These are phyloP conservation scores for Capillidium rhysosporum DNA, from an alignment of 371 early-diverging fungal species.

Conservation along the genomic window DNA sequence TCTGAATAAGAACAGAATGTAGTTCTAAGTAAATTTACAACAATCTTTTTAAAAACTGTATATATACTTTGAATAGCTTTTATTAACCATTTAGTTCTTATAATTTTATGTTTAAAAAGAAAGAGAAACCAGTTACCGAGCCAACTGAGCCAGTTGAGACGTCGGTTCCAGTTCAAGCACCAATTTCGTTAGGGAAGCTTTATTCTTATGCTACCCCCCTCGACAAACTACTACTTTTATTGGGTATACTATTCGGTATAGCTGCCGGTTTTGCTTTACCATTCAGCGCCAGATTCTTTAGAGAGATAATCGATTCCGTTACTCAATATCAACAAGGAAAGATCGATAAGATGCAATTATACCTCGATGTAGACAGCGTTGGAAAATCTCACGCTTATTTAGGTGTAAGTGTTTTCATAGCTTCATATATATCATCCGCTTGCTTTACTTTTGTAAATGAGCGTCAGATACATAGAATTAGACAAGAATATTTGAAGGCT, in stretches of 20 bases:
- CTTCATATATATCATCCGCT: constrained; percentile 17
- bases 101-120: too few species aligned
- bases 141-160: too few species aligned
- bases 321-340: neutral
- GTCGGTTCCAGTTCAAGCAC: too few species aligned
- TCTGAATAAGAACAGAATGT: too few species aligned
- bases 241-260: constrained; percentile 16
- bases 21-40: too few species aligned
- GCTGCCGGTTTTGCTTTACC: constrained; percentile 15
- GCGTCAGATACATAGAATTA: constrained; percentile 32
- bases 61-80: too few species aligned
- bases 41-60: too few species aligned
- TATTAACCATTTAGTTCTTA: too few species aligned
- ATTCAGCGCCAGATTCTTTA: constrained; percentile 15
- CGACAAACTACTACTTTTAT: constrained; percentile 12
- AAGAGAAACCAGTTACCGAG: too few species aligned
- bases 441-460: constrained; percentile 28
- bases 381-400: constrained; percentile 37
- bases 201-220: constrained; percentile 15
- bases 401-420: constrained; percentile 25
- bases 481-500: constrained; percentile 23
- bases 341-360: neutral
- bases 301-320: constrained; percentile 11
- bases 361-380: neutral
- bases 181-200: constrained; percentile 4